Base-by-base conservation (phyloP, 2,329 filamentous ascomycete genomes). In the Lecanicillium sp. region DNA sequence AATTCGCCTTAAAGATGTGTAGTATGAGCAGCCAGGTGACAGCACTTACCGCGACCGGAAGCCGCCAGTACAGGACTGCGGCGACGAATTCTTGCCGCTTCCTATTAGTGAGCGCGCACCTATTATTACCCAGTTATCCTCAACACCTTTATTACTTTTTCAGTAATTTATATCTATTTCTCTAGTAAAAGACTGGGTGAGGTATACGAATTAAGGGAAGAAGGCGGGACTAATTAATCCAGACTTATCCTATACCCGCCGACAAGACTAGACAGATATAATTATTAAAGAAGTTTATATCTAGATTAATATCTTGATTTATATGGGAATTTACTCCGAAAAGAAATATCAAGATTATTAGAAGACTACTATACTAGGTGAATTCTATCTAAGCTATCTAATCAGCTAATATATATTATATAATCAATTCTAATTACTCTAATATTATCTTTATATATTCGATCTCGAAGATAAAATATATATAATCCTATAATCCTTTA, bases 221-320 rank as follows among this genome's bases (percentile, higher is more conserved):
- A n/a, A 31, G 16, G 29, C 29, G 29, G n/a, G 29, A 31, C 7
- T 12, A 31, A 8, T 31, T 31, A 12, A 9, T 15, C 25, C 25
- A 28, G 9, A 31, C 6, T n/a, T 6, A 12, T 15, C 29, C n/a
- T 7, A 7, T 14, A 31, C 6, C 13, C 7, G 29, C 7, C 13
- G n/a, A n/a, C 29, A 8, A 14, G 7, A 17, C 14, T 45, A 29
- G 42, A 17, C 25, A 17, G 36, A 33, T 13, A 44, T 39, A 14
- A 41, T 31, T n/a, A 17, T 19, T 16, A 20, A 14, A 34, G 43
- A 44, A 31, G n/a, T 47, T n/a, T 45, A 42, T 33, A 15, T 45
- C 15, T 45, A 28, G 40, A n/a, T 47, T 42, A 37, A n/a, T 5
- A 43, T 43, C 31, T 14, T 42, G 8, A 47, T 47, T 38, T 43